Percentiles rank a stretch among this genome's conserved stretches.
Evolutionary conservation across 2,329 filamentous ascomycete species (phyloP).

Genomic region (Diaporthe batatas): DNA sequence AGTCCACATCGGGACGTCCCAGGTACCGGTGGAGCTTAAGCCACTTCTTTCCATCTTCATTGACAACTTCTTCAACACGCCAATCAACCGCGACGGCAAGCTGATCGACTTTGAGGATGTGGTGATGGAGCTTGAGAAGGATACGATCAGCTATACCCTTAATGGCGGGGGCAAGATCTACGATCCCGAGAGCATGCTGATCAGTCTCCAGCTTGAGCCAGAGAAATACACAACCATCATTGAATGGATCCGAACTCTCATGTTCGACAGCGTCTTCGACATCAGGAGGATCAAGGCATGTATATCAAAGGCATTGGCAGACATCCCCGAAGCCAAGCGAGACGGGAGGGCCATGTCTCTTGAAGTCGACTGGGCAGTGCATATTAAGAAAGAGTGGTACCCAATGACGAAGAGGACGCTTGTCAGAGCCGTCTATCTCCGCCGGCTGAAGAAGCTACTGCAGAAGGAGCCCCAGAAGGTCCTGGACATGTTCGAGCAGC

Average conservation of each 20-base stretch:
- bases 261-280: conserved; percentile 92
- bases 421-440: conserved; percentile 89
- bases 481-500: conserved; percentile 80
- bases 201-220: conserved; percentile 88
- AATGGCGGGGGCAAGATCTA: conserved; percentile 76
- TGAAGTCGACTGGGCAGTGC: conserved; percentile 81
- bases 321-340: conserved; percentile 92
- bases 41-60: conserved; percentile 87
- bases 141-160: conserved; percentile 88
- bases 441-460: conserved; percentile 84
- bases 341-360: conserved; percentile 78
- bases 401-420: conserved; percentile 84
- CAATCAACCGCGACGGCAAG: conserved; percentile 81
- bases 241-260: conserved; percentile 85
- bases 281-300: conserved; percentile 72
- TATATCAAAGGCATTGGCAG: conserved; percentile 86
- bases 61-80: conserved; percentile 95
- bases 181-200: conserved; percentile 84
- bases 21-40: conserved; percentile 84
- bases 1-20: conserved; percentile 82
- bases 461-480: conserved; percentile 81
- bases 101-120: conserved; percentile 90
- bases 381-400: conserved; percentile 82
- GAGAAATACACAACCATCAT: conserved; percentile 88
- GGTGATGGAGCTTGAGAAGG: conserved; percentile 89